Conservation (phyloP, 2,329 filamentous ascomycete species). For the Trichoderma sp. region DNA sequence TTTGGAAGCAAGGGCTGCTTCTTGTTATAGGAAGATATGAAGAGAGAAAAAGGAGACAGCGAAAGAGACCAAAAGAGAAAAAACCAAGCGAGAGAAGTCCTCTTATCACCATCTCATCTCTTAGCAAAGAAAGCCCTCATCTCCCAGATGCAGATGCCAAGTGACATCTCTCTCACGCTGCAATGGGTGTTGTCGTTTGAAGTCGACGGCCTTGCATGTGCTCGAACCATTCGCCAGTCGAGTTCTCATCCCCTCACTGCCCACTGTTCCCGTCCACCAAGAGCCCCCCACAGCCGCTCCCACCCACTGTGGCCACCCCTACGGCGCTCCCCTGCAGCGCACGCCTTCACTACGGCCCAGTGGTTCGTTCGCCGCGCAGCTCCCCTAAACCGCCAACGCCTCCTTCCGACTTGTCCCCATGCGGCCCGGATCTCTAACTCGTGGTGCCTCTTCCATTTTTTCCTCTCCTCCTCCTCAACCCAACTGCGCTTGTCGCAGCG, state of each 20-base stretch:
- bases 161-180: slow-evolving; percentile 8
- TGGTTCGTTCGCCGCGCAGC: slow-evolving; percentile 11
- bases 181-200: neutral
- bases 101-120: neutral
- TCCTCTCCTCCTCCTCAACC: slow-evolving; percentile 2
- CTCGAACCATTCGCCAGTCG: neutral
- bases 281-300: slow-evolving; percentile 17
- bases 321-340: slow-evolving; percentile 17
- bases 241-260: neutral
- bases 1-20: neutral
- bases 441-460: neutral
- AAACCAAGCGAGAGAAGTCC: neutral
- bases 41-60: neutral
- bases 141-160: neutral
- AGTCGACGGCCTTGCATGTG: slow-evolving; percentile 21
- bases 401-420: neutral
- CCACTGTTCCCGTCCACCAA: neutral
- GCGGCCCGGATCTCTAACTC: neutral
- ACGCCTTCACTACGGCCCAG: slow-evolving; percentile 6
- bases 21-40: neutral
- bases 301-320: slow-evolving; percentile 20
- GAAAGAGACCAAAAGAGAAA: neutral
- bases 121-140: neutral
- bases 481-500: slow-evolving; percentile 26
- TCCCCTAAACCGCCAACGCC: neutral